phyloP scores from a whole-genome alignment of 495 filamentous ascomycete species.

The Cercophora scortea region DNA sequence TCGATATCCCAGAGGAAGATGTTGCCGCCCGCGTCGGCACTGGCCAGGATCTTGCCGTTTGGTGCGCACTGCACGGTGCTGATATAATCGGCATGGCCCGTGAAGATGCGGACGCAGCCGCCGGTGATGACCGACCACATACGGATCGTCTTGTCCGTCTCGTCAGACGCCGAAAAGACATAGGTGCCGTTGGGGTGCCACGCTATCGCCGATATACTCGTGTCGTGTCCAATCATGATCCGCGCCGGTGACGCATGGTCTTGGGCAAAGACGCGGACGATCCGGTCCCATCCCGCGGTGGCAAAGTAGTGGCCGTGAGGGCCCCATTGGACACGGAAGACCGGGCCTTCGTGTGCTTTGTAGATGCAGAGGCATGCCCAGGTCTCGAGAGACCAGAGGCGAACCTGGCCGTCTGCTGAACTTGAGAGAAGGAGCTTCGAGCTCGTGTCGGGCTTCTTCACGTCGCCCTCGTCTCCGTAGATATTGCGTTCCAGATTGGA shows the following conservation, averaged over 20 bases:
- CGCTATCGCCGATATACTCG: constrained; percentile 71
- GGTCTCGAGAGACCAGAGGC: constrained; percentile 85
- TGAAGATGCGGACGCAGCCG: constrained; percentile 81
- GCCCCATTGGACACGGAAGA: constrained; percentile 85
- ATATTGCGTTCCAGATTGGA: constrained; percentile 37
- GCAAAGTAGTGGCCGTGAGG: constrained; percentile 94
- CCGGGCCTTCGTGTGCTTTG: constrained; percentile 79
- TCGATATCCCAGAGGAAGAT: constrained; percentile 93
- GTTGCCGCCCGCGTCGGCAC: constrained; percentile 72
- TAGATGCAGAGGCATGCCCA: constrained; percentile 90
- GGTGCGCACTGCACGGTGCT: constrained; percentile 77
- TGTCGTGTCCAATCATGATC: constrained; percentile 86
- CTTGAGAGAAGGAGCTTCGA: constrained; percentile 74
- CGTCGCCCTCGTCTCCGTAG: constrained; percentile 29
- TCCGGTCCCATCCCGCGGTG: constrained; percentile 79
- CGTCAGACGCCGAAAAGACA: constrained; percentile 75
- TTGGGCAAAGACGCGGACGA: constrained; percentile 81
- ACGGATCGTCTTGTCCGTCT: constrained; percentile 78
- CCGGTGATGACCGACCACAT: constrained; percentile 95
- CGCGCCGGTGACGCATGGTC: constrained; percentile 86
- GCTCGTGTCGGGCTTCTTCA: constrained; percentile 48
- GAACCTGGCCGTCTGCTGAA: constrained; percentile 77
- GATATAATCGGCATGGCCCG: constrained; percentile 78
- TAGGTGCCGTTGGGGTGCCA: constrained; percentile 94
- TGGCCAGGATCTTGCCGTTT: constrained; percentile 79